phyloP scores from a whole-genome alignment of 1,284 basidiomycete genomes.

The Trichosporon faecale region DNA sequence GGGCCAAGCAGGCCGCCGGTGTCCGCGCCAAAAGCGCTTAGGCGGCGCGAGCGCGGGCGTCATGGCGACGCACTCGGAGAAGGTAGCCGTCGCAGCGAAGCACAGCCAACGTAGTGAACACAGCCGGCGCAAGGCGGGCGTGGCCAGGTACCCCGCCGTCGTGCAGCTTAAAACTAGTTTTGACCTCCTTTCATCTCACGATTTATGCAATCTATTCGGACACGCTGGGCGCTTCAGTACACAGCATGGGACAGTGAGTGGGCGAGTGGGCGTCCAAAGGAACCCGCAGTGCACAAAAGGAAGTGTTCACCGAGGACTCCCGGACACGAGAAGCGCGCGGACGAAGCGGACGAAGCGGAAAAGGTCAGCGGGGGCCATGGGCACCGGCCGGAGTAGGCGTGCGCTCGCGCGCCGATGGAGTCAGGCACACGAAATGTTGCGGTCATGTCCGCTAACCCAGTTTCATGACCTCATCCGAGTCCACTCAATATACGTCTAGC shows the following conservation, averaged over 20 bases:
- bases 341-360: background rate
- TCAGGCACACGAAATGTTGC: background rate
- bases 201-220: constrained; percentile 10
- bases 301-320: background rate
- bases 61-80: no score
- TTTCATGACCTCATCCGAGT: background rate
- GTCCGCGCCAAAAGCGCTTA: constrained; percentile 16
- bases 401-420: background rate
- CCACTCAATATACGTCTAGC: background rate
- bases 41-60: background rate
- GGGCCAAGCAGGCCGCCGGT: constrained; percentile 45
- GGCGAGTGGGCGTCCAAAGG: background rate
- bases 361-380: background rate
- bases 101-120: background rate
- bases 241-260: background rate
- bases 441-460: background rate
- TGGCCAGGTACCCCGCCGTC: background rate
- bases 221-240: background rate
- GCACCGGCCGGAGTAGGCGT: background rate
- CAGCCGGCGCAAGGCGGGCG: background rate
- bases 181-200: background rate
- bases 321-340: background rate
- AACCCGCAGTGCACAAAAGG: background rate
- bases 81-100: no score
- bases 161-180: constrained; percentile 3